These are phyloP conservation scores for Saccharomycopsis sp. DNA, from an alignment of 805 yeast species.

Conservation along the genomic window DNA sequence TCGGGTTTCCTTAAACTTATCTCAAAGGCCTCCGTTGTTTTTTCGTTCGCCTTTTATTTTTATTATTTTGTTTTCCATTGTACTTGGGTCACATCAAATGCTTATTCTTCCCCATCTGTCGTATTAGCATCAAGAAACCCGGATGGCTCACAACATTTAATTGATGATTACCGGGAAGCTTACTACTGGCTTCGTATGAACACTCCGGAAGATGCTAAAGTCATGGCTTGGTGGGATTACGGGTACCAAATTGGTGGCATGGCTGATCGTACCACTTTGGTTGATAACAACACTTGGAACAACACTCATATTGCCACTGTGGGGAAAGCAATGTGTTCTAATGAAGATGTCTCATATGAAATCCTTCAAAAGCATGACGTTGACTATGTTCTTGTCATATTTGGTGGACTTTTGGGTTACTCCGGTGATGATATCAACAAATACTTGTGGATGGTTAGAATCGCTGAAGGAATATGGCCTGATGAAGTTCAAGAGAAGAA, in stretches of 20 bases:
- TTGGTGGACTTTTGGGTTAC: constrained; percentile 90
- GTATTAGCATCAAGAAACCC: constrained; percentile 78
- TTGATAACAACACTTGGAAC: constrained; percentile 98
- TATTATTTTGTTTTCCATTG: constrained; percentile 84
- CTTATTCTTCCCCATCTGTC: constrained; percentile 96
- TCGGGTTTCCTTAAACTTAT: constrained; percentile 27
- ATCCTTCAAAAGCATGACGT: constrained; percentile 88
- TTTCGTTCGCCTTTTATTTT: constrained; percentile 67
- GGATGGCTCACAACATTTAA: constrained; percentile 78
- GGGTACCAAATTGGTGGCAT: constrained; percentile 99
- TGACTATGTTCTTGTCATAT: constrained; percentile 86
- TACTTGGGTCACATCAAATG: constrained; percentile 94
- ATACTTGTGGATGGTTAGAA: constrained; percentile 97
- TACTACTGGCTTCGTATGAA: constrained; percentile 98
- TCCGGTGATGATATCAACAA: constrained; percentile 96
- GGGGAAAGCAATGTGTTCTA: constrained; percentile 93
- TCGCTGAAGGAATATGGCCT: constrained; percentile 99
- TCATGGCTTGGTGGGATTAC: constrained; percentile 99
- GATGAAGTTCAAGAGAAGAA: constrained; percentile 88
- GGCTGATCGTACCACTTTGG: constrained; percentile 98
- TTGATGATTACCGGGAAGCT: constrained; percentile 98
- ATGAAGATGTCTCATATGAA: constrained; percentile 82
- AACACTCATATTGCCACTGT: constrained; percentile 99
- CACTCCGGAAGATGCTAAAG: constrained; percentile 90
- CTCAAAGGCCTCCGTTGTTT: constrained; percentile 56